Evolutionary conservation across 257 asterid genomes (phyloP), one percentile per base, ranked within the genome.

Genomic region (Nicotiana tomentosiformis): DNA sequence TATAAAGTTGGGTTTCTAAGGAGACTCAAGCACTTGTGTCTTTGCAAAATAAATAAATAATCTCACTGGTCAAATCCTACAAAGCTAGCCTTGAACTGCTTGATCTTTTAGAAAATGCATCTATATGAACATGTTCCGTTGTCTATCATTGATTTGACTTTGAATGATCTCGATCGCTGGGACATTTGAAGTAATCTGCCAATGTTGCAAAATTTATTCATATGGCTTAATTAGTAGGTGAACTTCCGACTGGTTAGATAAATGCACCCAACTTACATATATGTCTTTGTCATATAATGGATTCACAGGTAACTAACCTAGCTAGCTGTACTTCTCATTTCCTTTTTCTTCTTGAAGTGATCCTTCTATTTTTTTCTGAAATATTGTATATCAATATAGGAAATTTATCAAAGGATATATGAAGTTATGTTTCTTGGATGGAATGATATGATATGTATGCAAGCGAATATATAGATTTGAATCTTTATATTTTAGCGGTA

Each of bases 41-140:
- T 1, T 77, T 84, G 0, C 5, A 32, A 9, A 26, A 43, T 56
- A 10, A 26, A 43, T 56, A 10, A 79, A 87, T 61, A 82, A 15
- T 67, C 83, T 84, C 11, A 57, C 81, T 0, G 85, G 87, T 39
- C 5, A 26, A 15, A 65, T 82, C 26, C 86, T 85, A 37, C 10
- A 76, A 35, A 84, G 86, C 12, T 18, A 0, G 86, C 86, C 74
- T 89, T 2, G 72, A 51, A 15, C 7, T 5, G 0, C 23, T 88
- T 46, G 8, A 23, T 0, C 32, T 89, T 6, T 23, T 70, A 1
- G 8, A 0, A 5, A 89, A 87, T 84, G 32, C 6, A 3, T 12
- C 81, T 89, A 0, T 18, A 11, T 17, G 88, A 84, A 17, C 0
- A 81, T 4, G 43, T 82, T 17, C 85, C 84, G 4, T 4, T 9